Percentiles rank a stretch among this genome's conserved stretches.
These are phyloP conservation scores for Sclerotinia spermophila DNA, from an alignment of 2,329 filamentous ascomycete species.

Conservation along the genomic window DNA sequence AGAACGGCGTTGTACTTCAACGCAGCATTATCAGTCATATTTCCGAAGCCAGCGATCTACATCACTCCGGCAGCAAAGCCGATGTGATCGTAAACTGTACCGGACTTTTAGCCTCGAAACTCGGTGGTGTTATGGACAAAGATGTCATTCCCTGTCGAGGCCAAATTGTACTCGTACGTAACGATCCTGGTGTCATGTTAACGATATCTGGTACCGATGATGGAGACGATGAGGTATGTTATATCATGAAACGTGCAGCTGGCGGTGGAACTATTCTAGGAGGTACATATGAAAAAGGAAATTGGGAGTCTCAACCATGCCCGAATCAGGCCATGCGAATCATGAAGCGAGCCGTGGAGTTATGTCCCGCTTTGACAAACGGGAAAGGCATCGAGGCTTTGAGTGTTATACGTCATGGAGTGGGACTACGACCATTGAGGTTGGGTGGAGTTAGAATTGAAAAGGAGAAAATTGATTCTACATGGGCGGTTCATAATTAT, in stretches of 20 bases:
- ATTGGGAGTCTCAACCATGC: slow-evolving; percentile 61
- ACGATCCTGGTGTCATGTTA: slow-evolving; percentile 58
- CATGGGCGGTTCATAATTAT: slow-evolving; percentile 59
- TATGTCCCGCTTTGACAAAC: slow-evolving; percentile 52
- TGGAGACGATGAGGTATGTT: slow-evolving; percentile 58
- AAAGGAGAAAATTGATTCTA: slow-evolving; percentile 53
- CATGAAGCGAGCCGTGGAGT: slow-evolving; percentile 60
- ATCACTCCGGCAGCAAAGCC: slow-evolving; percentile 54
- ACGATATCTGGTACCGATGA: slow-evolving; percentile 61
- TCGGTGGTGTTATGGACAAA: slow-evolving; percentile 78
- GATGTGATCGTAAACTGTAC: slow-evolving; percentile 82
- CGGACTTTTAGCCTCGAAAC: slow-evolving; percentile 67
- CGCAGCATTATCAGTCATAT: slow-evolving; percentile 67
- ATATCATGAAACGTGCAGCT: slow-evolving; percentile 65
- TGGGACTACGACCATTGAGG: slow-evolving; percentile 62
- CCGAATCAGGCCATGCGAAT: slow-evolving; percentile 61
- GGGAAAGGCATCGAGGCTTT: slow-evolving; percentile 60
- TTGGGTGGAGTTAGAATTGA: slow-evolving; percentile 60
- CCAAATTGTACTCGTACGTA: slow-evolving; percentile 68
- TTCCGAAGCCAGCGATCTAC: slow-evolving; percentile 59
- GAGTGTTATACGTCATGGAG: slow-evolving; percentile 62
- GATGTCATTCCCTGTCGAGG: slow-evolving; percentile 73
- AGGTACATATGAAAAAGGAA: slow-evolving; percentile 61
- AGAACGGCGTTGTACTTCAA: slow-evolving; percentile 65
- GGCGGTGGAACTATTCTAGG: slow-evolving; percentile 66